A percentile compares a stretch with the other conserved stretches of the same genome.
phyloP scores from a whole-genome alignment of 768 basidiomycete species.

The Russula lepida region DNA sequence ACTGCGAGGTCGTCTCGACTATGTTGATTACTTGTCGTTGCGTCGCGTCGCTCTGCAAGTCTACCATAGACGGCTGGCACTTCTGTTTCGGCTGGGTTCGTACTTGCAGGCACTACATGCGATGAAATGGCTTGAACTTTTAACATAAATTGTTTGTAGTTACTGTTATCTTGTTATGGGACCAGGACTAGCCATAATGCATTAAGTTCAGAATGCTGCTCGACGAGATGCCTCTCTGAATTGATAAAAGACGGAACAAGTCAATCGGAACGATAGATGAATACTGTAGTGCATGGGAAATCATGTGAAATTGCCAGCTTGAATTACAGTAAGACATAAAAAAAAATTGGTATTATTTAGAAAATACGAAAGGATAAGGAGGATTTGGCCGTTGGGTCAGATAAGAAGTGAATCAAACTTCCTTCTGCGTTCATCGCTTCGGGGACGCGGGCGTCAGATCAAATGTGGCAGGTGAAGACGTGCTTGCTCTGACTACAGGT shows the following conservation, averaged over 20 bases:
- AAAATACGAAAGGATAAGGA: neutral
- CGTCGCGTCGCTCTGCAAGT: neutral
- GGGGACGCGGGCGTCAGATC: slow-evolving; percentile 7
- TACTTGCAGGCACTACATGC: slow-evolving; percentile 34
- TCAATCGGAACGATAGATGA: slow-evolving; percentile 1
- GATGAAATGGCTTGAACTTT: neutral
- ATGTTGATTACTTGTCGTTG: neutral
- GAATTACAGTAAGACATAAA: neutral
- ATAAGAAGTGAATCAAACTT: neutral
- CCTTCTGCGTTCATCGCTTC: neutral
- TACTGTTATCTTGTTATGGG: neutral
- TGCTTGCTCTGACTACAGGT: slow-evolving; percentile 15
- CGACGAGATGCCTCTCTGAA: neutral
- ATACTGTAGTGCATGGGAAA: slow-evolving; percentile 5
- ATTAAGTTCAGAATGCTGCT: neutral
- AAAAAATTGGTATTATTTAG: neutral
- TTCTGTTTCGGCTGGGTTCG: slow-evolving; percentile 21
- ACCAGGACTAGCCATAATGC: neutral
- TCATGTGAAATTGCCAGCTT: slow-evolving; percentile 9
- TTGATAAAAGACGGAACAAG: slow-evolving; percentile 4
- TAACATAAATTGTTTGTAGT: neutral
- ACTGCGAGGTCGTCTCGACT: neutral
- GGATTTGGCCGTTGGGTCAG: neutral
- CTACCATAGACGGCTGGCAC: neutral
- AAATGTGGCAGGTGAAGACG: slow-evolving; percentile 18